Evolutionary conservation across 2,329 filamentous ascomycete genomes (phyloP).

Genomic region (Fusarium globosum): DNA sequence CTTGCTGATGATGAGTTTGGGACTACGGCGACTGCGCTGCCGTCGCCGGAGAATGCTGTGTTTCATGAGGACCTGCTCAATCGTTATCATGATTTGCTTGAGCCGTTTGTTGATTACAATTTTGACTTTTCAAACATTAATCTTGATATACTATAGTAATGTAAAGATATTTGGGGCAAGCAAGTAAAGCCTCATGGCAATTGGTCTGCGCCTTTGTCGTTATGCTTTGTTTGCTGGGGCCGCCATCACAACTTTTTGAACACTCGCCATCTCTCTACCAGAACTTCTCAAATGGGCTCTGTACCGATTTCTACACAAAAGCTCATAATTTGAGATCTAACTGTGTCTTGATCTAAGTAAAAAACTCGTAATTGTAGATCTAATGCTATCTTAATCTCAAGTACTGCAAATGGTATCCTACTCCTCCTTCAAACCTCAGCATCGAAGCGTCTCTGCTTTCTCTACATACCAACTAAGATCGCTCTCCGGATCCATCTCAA

Average conservation of each 20-base stretch:
- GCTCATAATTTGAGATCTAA: too few relatives aligned
- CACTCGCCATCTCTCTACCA: rapidly evolving
- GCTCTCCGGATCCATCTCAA: constrained; percentile 40
- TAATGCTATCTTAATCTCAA: background rate
- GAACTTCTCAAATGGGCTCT: too few relatives aligned
- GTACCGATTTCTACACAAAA: background rate
- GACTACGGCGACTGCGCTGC: constrained; percentile 9
- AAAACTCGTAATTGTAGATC: background rate
- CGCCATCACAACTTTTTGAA: too few relatives aligned
- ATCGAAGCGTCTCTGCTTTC: constrained; percentile 29
- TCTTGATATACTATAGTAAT: constrained; percentile 13
- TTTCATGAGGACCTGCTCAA: constrained; percentile 34
- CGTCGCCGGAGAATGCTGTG: constrained; percentile 30
- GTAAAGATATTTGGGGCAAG: rapidly evolving
- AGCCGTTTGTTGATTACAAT: constrained; percentile 37
- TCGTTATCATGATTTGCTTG: constrained; percentile 35
- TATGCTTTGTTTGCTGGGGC: background rate
- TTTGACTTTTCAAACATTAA: constrained; percentile 30
- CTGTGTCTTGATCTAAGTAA: too few relatives aligned
- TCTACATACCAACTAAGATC: constrained; percentile 40
- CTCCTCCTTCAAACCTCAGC: background rate
- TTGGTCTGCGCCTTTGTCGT: background rate
- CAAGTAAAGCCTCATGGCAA: background rate
- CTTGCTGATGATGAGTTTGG: constrained; percentile 34
- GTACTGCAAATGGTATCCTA: background rate